Conservation (phyloP, 2,329 filamentous ascomycete species). For the Ilyonectria mors-panacis region DNA sequence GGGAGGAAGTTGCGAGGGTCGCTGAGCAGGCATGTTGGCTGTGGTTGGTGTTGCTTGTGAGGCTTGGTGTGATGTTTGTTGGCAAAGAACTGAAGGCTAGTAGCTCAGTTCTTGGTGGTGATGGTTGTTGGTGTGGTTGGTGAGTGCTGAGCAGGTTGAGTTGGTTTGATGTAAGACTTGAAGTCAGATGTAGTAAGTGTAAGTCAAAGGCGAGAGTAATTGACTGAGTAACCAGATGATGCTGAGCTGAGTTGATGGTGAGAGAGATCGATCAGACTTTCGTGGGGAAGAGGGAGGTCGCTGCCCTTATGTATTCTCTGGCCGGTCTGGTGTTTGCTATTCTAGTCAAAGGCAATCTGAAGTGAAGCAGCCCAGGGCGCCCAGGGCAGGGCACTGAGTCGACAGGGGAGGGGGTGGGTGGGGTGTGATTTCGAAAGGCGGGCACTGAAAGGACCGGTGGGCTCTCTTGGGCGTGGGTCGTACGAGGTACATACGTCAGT, state of each 20-base stretch:
- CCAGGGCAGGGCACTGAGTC: slow-evolving; percentile 46
- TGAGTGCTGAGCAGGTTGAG: slow-evolving; percentile 34
- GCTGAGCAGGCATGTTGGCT: slow-evolving; percentile 69
- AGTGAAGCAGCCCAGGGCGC: slow-evolving; percentile 50
- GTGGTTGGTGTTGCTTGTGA: slow-evolving; percentile 37
- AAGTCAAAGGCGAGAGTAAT: slow-evolving; percentile 35
- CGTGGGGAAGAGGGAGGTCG: slow-evolving; percentile 48
- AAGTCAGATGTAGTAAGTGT: slow-evolving; percentile 24
- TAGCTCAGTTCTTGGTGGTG: slow-evolving; percentile 43
- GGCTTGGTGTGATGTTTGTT: slow-evolving; percentile 31
- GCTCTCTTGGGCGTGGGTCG: slow-evolving; percentile 37
- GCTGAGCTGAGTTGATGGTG: slow-evolving; percentile 45
- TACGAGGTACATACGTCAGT: slow-evolving; percentile 50
- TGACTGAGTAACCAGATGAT: slow-evolving; percentile 37
- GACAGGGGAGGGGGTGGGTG: slow-evolving; percentile 38
- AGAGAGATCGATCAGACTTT: slow-evolving; percentile 31
- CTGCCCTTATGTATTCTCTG: slow-evolving; percentile 51
- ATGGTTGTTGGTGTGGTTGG: slow-evolving; percentile 18
- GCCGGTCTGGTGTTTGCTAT: slow-evolving; percentile 50
- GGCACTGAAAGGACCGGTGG: slow-evolving; percentile 32
- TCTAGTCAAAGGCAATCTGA: slow-evolving; percentile 52
- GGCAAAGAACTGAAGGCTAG: slow-evolving; percentile 38
- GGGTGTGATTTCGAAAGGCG: slow-evolving; percentile 12
- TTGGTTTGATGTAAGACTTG: slow-evolving; percentile 23
- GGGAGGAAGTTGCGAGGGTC: slow-evolving; percentile 76